Evolutionary conservation across 352 stramenopile species (phyloP), one percentile per base, ranked within the genome.

Genomic region (Thalassiosira mediterranea): DNA sequence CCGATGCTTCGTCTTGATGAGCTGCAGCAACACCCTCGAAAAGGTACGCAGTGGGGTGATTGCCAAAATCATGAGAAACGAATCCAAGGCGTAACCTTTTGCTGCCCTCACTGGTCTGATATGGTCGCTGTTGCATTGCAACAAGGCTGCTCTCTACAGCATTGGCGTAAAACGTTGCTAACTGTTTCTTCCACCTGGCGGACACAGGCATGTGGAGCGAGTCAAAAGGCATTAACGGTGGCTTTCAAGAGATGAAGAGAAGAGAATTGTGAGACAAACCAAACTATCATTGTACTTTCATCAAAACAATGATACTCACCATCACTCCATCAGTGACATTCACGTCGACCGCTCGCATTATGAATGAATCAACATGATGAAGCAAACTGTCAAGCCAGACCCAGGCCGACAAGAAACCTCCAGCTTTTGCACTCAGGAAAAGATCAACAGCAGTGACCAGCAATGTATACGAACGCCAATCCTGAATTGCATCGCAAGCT

Each of bases 11-110:
- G 53, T 47, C 75, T 31, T 92, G 68, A 10, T 87, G 79, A 2
- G 66, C 81, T 7, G 78, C 48, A 44, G 95, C 95, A 17, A 95
- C 57, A 1, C 92, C 92, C 62, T 95, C 86, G 48, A 94, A 86
- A 54, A 96, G 57, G 60, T 95, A 89, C 23, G 84, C 81, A 2
- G 92, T 96, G 28, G 92, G 92, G 31, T 96, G 92, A 57, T 96
- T 83, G 19, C 84, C 74, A 62, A 92, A 96, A 60, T 96, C 92
- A 68, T 93, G 93, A 19, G 89, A 94, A 17, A 95, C 49, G 71
- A 95, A 95, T n/a, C 79, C 92, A 21, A 95, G 69, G 48, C 87
- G 75, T 10, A 96, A 76, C 13, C 42, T 75, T n/a, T 37, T 46
- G 19, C 2, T 74, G 19, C 70, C 31, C 17, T 38, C 57, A 19